These are phyloP conservation scores for Globisporangium okanoganense DNA, from an alignment of 352 stramenopile species.

Conservation along the genomic window DNA sequence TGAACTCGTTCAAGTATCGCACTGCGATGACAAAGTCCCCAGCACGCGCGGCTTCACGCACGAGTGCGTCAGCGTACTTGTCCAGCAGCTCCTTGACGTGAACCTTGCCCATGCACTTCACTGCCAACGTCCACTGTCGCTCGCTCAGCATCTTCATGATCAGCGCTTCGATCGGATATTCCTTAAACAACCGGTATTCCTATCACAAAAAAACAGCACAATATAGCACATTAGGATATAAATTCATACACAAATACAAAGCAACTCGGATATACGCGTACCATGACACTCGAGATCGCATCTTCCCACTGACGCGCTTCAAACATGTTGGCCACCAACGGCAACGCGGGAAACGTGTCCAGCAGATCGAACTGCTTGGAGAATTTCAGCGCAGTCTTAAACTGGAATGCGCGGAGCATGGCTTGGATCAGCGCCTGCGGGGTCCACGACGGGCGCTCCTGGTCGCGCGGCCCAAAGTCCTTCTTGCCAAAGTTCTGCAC, in stretches of 20 bases:
- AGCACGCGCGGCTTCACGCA: constrained; percentile 47
- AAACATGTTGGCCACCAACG: constrained; percentile 69
- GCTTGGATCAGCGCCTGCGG: constrained; percentile 74
- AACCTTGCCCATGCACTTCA: constrained; percentile 84
- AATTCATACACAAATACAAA: constrained; percentile 1
- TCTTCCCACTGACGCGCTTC: constrained; percentile 66
- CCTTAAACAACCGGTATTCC: constrained; percentile 63
- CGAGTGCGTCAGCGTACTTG: constrained; percentile 40
- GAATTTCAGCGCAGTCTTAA: constrained; percentile 71
- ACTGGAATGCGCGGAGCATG: constrained; percentile 78
- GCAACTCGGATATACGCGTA: constrained; percentile 11
- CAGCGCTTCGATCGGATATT: constrained; percentile 66
- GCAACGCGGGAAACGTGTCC: constrained; percentile 55
- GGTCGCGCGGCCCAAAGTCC: constrained; percentile 21
- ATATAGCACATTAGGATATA: background rate
- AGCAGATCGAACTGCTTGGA: constrained; percentile 77
- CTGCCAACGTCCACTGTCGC: constrained; percentile 57
- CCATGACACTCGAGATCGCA: constrained; percentile 65
- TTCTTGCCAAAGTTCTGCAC: constrained; percentile 65
- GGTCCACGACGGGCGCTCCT: constrained; percentile 57
- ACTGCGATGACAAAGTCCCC: constrained; percentile 73
- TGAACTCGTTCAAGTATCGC: constrained; percentile 74
- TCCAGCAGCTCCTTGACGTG: constrained; percentile 40
- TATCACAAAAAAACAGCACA: background rate
- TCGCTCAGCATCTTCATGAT: constrained; percentile 64